Evolutionary conservation across 139 green algal genomes (phyloP).

Genomic region (Chlorella sp.): DNA sequence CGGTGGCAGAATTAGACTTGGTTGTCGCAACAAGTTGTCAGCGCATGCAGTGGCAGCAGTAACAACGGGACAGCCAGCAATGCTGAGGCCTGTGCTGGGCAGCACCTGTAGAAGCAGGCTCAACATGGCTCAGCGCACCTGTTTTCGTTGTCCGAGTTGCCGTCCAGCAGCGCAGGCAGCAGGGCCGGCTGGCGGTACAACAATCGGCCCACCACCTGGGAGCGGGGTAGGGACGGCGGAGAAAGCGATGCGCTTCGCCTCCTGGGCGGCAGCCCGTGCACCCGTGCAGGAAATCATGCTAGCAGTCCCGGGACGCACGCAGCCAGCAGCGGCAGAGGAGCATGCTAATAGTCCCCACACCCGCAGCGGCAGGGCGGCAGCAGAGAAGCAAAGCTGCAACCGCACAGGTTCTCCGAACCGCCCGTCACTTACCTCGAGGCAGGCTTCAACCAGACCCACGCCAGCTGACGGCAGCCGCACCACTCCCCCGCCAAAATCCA

Average conservation of each 20-base stretch:
- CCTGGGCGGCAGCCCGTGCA: no score
- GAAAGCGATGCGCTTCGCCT: no score
- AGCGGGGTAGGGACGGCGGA: no score
- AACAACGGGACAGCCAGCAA: neutral
- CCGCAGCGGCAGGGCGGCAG: neutral
- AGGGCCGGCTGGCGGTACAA: constrained; percentile 26
- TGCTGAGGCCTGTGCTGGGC: no score
- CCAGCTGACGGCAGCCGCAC: constrained; percentile 16
- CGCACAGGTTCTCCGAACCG: neutral
- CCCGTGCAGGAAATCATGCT: no score
- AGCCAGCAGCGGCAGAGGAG: neutral
- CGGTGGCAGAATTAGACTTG: neutral
- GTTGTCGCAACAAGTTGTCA: neutral
- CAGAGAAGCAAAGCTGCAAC: neutral
- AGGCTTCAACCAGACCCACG: constrained; percentile 56
- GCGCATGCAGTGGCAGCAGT: neutral
- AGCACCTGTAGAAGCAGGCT: neutral
- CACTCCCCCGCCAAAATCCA: constrained; percentile 25
- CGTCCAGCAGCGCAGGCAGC: constrained; percentile 16
- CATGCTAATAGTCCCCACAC: neutral
- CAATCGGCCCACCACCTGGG: constrained; percentile 18
- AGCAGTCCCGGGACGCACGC: no score
- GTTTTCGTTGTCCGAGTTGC: neutral
- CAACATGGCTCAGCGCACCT: neutral
- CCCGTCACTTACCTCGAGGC: constrained; percentile 16